phyloP scores from a whole-genome alignment of 2,329 filamentous ascomycete species.

The Colletotrichum tamarilloi region DNA sequence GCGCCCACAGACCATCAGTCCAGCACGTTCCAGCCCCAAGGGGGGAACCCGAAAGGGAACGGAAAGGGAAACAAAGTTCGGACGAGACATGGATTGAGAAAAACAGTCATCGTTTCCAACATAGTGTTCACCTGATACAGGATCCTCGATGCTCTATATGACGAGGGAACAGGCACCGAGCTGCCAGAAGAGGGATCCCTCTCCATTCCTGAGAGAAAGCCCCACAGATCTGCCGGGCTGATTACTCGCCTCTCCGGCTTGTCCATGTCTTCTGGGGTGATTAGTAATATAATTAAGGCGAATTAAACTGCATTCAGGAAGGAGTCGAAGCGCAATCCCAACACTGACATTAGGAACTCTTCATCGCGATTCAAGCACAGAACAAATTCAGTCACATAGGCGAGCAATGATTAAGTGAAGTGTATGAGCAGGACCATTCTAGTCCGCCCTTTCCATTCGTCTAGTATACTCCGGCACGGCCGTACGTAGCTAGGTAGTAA shows the following conservation, averaged over 20 bases:
- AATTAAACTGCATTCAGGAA: neutral
- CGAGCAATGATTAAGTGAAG: neutral
- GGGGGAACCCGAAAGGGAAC: too few relatives aligned
- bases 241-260: neutral
- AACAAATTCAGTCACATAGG: neutral
- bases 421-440: constrained; percentile 18
- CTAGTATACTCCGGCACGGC: constrained; percentile 26
- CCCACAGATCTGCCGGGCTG: neutral
- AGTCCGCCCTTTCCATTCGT: constrained; percentile 31
- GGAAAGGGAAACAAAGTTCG: neutral
- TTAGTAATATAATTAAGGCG: neutral
- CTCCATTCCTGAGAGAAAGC: neutral
- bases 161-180: neutral
- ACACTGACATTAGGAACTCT: neutral
- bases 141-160: neutral
- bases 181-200: neutral
- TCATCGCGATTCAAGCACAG: neutral
- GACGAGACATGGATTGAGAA: neutral
- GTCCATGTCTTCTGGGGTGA: neutral
- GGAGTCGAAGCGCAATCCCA: neutral
- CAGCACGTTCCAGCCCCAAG: neutral
- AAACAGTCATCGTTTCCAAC: neutral
- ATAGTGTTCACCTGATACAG: neutral
- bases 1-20: neutral
- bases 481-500: constrained; percentile 2